Evolutionary conservation across 208 protist species (phyloP).

Genomic region (Porcisia deanei): DNA sequence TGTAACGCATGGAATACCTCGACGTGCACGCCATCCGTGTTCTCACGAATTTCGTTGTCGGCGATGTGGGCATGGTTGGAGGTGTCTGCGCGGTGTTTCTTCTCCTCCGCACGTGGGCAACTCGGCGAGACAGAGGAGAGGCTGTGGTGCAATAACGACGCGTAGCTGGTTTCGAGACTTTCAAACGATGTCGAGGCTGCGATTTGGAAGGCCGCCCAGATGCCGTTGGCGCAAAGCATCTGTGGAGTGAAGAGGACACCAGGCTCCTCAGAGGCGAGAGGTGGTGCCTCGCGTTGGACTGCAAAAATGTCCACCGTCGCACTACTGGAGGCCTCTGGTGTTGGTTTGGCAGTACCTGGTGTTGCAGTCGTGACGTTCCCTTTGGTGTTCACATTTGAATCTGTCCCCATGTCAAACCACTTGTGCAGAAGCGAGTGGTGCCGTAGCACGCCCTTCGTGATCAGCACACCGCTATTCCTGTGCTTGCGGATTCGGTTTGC

Average conservation of each 20-base stretch:
- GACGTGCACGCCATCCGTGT: constrained; percentile 41
- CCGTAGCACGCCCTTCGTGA: constrained; percentile 48
- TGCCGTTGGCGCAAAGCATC: constrained; percentile 36
- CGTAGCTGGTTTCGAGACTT: constrained; percentile 20
- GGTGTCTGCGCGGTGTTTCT: constrained; percentile 34
- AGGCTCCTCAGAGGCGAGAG: constrained; percentile 35
- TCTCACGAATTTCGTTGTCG: constrained; percentile 41
- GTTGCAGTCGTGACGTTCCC: constrained; percentile 9
- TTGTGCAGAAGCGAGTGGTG: constrained; percentile 52
- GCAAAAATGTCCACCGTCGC: constrained; percentile 30
- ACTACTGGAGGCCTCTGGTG: neutral
- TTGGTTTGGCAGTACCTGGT: neutral
- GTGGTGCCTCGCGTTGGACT: constrained; percentile 25
- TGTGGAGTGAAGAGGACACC: constrained; percentile 44
- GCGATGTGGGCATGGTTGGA: constrained; percentile 45
- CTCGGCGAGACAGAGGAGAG: constrained; percentile 18
- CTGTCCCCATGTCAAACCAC: constrained; percentile 27
- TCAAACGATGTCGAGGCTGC: constrained; percentile 22
- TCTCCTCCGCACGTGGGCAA: neutral
- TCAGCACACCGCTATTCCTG: constrained; percentile 61
- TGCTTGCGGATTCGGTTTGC: constrained; percentile 57
- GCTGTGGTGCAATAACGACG: constrained; percentile 27
- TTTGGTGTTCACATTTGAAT: neutral
- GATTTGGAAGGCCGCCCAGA: constrained; percentile 36
- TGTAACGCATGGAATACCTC: constrained; percentile 48